Base-by-base conservation (phyloP, 1,284 basidiomycete species). In the Cryptococcus sp. region DNA sequence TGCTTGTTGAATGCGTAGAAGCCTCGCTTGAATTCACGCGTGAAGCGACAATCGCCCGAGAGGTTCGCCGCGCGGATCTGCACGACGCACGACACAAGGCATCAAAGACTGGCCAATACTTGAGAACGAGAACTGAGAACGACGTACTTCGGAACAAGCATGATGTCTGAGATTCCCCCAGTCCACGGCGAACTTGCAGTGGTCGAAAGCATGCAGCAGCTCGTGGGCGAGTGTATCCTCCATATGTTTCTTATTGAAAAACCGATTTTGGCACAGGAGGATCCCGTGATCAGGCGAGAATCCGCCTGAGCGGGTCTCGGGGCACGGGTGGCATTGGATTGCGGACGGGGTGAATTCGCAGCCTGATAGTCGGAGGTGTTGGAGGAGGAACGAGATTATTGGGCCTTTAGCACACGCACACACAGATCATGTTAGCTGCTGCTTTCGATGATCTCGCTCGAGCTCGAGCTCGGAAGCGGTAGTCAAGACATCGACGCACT, bases 151-250 rank as follows among this genome's bases (percentile, higher is more conserved):
- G 70, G 88, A 91, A 75, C 94, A 98, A 0, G 95, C 95, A 75
- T 95, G 93, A 80, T 97, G 93, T 54, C 92, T 81, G 54, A 98
- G 78, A 77, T 98, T 89, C 53, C 76, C 80, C 93, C 92, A 97
- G 76, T 96, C 88, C 1, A 96, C 89, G 59, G 93, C 88, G 81
- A 98, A 98, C 74, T 88, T 87, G 76, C 90, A 91, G 66, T 96
- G 90, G 75, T 98, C 95, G 74, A 89, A 98, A 83, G 93, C 88
- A 77, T 98, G 95, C n/a, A 98, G 81, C 57, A 98, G 86, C 73
- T 99, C 95, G 72, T 99, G 95, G 17, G 91, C 85, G 35, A 98
- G 81, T 16, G 93, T 96, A 73, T 93, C 87, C 77, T 98, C 92
- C 86, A 95, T 88, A 69, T 97, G 92, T 46, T 84, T 83, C 74